These are phyloP conservation scores for Neonectria coccinea DNA, from an alignment of 2,329 filamentous ascomycete species.

Conservation along the genomic window DNA sequence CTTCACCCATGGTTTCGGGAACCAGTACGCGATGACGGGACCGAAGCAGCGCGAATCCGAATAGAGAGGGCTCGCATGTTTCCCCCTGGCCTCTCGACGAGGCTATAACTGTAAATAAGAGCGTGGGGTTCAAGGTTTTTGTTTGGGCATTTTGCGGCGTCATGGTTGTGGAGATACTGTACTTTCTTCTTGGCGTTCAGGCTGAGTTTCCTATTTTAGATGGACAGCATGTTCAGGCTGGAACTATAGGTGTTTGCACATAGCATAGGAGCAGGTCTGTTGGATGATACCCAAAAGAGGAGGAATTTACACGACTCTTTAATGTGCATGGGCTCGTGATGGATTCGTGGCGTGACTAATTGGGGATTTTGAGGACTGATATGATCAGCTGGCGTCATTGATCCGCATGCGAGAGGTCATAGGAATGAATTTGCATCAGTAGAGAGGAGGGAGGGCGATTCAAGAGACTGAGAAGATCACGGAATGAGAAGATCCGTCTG, in stretches of 20 bases:
- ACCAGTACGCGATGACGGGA: constrained; percentile 71
- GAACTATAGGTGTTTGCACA: neutral
- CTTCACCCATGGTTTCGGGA: constrained; percentile 77
- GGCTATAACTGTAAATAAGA: neutral
- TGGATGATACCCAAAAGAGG: constrained; percentile 9
- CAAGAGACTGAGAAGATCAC: too few relatives aligned
- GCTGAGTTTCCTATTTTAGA: neutral
- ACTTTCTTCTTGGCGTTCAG: constrained; percentile 1
- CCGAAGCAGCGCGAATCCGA: constrained; percentile 74
- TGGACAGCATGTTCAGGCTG: neutral
- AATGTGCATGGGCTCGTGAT: neutral
- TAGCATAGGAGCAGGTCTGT: constrained; percentile 2
- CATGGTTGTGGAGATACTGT: neutral
- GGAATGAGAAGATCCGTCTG: too few relatives aligned
- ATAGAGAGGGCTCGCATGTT: constrained; percentile 59
- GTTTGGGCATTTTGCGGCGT: neutral
- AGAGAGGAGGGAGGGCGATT: too few relatives aligned
- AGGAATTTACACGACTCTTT: neutral
- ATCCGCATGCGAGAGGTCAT: too few relatives aligned
- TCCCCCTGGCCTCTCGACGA: neutral
- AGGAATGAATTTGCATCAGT: too few relatives aligned
- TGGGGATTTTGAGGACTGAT: neutral
- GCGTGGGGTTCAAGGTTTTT: neutral
- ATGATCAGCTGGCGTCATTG: neutral
- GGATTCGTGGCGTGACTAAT: neutral